phyloP scores from a whole-genome alignment of 1,284 basidiomycete genomes.

The Pholiota adiposa region DNA sequence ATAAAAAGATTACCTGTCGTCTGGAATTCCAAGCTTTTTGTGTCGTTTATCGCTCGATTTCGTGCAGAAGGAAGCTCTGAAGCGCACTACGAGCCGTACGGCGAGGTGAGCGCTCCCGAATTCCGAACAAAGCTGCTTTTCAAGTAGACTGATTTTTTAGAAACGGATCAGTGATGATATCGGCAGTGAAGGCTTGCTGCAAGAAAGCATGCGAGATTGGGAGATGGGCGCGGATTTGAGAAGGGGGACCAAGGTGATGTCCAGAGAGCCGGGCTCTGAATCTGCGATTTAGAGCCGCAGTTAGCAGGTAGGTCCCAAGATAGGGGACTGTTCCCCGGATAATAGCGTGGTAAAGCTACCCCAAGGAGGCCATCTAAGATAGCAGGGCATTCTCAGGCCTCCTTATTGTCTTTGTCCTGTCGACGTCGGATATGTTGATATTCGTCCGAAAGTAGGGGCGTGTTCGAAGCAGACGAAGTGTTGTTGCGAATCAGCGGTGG shows the following conservation, averaged over 20 bases:
- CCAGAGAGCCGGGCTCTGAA: constrained; percentile 16
- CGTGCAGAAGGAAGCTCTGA: background rate
- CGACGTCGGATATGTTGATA: constrained; percentile 37
- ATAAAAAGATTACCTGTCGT: background rate
- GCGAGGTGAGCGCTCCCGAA: background rate
- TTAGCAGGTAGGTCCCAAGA: constrained; percentile 20
- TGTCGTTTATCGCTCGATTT: background rate
- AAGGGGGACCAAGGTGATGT: constrained; percentile 18
- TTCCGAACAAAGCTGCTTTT: background rate
- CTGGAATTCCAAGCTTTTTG: background rate
- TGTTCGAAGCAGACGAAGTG: constrained; percentile 29
- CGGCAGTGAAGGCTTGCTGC: constrained; percentile 12
- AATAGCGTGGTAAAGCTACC: constrained; percentile 23
- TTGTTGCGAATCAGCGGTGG: constrained; percentile 30
- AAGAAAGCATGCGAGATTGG: constrained; percentile 7
- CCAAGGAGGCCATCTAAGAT: constrained; percentile 26
- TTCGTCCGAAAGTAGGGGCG: constrained; percentile 34
- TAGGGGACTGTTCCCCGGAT: constrained; percentile 21
- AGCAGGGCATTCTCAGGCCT: constrained; percentile 29
- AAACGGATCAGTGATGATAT: constrained; percentile 18
- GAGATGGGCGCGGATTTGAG: constrained; percentile 10
- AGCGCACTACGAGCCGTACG: background rate
- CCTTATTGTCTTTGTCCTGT: constrained; percentile 35
- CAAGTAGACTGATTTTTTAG: background rate
- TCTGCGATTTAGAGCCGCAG: constrained; percentile 18